phyloP scores from a whole-genome alignment of 2,329 filamentous ascomycete genomes.

The Sclerotinia nivalis region DNA sequence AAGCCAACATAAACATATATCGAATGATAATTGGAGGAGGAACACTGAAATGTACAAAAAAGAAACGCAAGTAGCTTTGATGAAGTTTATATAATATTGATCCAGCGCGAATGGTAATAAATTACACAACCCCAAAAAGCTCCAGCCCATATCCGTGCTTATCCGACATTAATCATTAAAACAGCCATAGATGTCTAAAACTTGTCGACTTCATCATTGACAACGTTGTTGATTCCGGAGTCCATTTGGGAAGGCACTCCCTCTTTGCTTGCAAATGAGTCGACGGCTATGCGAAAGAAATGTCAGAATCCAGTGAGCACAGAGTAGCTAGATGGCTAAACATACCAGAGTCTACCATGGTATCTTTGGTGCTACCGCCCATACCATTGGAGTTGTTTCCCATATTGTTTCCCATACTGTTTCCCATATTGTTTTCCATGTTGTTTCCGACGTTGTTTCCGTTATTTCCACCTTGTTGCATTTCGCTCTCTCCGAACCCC shows the following conservation, averaged over 20 bases:
- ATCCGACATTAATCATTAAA: not conserved
- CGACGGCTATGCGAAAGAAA: conserved; percentile 35
- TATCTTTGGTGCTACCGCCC: conserved; percentile 41
- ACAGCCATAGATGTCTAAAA: not conserved
- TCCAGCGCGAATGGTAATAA: not conserved
- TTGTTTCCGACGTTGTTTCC: conserved; percentile 39
- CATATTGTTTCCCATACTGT: conserved; percentile 39
- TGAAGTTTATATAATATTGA: not conserved
- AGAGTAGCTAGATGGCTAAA: not conserved
- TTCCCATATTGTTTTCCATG: conserved; percentile 33
- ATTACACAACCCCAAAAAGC: not conserved
- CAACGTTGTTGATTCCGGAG: conserved; percentile 36
- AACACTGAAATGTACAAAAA: not conserved
- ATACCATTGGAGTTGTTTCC: conserved; percentile 35
- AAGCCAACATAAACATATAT: not conserved
- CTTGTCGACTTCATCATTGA: conserved; percentile 17
- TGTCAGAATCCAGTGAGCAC: not conserved
- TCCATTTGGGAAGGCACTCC: conserved; percentile 40
- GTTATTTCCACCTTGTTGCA: conserved; percentile 41
- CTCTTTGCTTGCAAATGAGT: conserved; percentile 42
- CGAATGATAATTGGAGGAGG: not conserved
- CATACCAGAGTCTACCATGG: conserved; percentile 42
- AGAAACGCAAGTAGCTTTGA: not conserved
- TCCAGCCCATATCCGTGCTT: not conserved
- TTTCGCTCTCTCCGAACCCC: conserved; percentile 39